A percentile compares a stretch with the other conserved stretches of the same genome.
phyloP scores from a whole-genome alignment of 108 stramenopile genomes.

The Parietichytrium sp. region DNA sequence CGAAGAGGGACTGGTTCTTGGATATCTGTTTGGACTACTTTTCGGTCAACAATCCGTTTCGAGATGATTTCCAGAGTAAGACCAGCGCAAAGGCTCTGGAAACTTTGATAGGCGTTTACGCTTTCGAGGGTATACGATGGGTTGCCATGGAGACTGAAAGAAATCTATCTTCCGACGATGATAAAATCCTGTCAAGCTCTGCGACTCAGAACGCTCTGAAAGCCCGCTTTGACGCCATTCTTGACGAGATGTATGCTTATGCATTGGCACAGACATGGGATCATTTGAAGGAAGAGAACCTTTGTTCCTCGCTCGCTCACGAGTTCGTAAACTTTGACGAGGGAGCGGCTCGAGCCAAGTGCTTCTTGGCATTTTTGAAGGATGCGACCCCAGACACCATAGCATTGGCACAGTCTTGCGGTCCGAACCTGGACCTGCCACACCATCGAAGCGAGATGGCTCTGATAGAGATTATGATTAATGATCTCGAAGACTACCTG shows the following conservation, averaged over 20 bases:
- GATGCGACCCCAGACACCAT: too few species aligned
- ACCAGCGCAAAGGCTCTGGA: neutral
- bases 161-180: neutral
- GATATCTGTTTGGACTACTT: slow-evolving; percentile 32
- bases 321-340: too few species aligned
- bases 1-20: neutral
- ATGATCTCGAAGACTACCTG: neutral
- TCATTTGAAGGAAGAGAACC: too few species aligned
- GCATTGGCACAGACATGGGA: too few species aligned
- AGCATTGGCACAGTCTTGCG: neutral
- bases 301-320: too few species aligned
- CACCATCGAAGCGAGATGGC: neutral
- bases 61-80: neutral
- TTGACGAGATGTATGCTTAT: too few species aligned
- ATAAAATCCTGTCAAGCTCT: neutral
- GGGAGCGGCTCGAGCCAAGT: neutral
- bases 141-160: neutral
- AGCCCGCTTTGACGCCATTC: neutral
- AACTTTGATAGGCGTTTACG: neutral
- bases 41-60: slow-evolving; percentile 33
- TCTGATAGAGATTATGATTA: neutral
- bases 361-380: neutral
- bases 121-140: neutral
- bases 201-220: neutral
- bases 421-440: slow-evolving; percentile 28